Base-by-base conservation (phyloP, 768 basidiomycete genomes). In the Glaciozyma antarctica region DNA sequence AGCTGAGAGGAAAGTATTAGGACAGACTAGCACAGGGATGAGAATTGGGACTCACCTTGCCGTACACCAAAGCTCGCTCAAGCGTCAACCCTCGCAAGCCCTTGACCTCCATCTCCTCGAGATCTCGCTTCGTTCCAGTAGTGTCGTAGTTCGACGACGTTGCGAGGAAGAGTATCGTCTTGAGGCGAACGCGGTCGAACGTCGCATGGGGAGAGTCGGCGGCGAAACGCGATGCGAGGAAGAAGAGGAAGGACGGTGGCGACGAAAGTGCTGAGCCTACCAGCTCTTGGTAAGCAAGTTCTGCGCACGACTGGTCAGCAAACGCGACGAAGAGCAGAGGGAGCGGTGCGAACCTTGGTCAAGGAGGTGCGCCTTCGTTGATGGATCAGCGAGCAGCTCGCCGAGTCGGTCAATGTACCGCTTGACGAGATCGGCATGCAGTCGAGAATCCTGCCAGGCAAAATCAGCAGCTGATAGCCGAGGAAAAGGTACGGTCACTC, bases 361-460 rank as follows among this genome's bases (percentile, higher is more conserved):
- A 0, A 60, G 58, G 7, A 66, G 9, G 15, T 64, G 65, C 8
- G 54, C 53, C 45, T 60, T 66, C 8, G 61, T 64, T 1, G 62
- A 57, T 4, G 67, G n/a, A 9, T 63, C 54, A 13, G 2, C 52
- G 2, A 66, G 52, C 12, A 66, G 43, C 44, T 66, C 61, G 13
- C 44, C 56, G 3, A 73, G 34, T 13, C 55, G 38, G 3, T 53
- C 63, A n/a, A 71, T 51, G 56, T 69, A 71, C 15, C 69, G 60
- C 32, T 64, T 65, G 49, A 73, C 64, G 34, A 73, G 64, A 22
- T 71, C 69, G 24, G 59, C 68, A n/a, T 69, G 70, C 22, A 68
- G 48, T 0, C 51, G 24, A 32, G 65, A 52, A 30, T 61, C 62
- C 72, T 71, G 56, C 58, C 13, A 49, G 47, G 47, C n/a, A 38